Base-by-base conservation (phyloP, 768 basidiomycete genomes). In the Lepiota subincarnata region DNA sequence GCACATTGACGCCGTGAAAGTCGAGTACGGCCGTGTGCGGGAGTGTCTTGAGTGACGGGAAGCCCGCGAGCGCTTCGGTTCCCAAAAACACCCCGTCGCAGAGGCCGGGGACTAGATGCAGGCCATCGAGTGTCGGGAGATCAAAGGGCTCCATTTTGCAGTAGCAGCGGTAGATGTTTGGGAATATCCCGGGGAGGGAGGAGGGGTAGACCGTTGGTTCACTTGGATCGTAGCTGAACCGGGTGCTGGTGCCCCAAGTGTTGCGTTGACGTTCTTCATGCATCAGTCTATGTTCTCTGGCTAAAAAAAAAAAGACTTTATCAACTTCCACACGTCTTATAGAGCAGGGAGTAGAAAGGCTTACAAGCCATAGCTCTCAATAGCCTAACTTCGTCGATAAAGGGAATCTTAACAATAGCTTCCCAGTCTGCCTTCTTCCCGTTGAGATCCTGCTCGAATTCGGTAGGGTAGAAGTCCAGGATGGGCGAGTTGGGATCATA, bases 381-480 rank as follows among this genome's bases (percentile, higher is more conserved):
- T 18, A 99, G 66, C 48, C 92, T 77, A 10, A 70, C 60, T 66
- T 95, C 84, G 42, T 97, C 86, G 56, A 99, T 98, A 69, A 99
- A 99, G 0, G 97, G 97, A 59, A 99, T 98, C 73, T 98, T 98
- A 50, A 99, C 93, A 47, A 98, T 83, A 0, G 97, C 96, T 68
- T 99, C 97, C 97, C 97, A 99, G 20, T 98, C 96, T 60, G 89
- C 86, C 67, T 94, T 98, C 80, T 99, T 99, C 28, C 97, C 97
- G 60, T 99, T 98, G 64, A 97, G 70, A 71, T 99, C 97, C 59
- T 81, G 84, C 59, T 92, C 93, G 59, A 98, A 98, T 48, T 93
- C 86, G 13, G 75, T 59, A 2, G 97, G 97, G 66, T 99, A 99
- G 73, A 98, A 98, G 64, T 96, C 92, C 44, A 92, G 66, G 60